These are phyloP conservation scores for Angomonas desouzai DNA, from an alignment of 208 protist genomes.

Conservation along the genomic window DNA sequence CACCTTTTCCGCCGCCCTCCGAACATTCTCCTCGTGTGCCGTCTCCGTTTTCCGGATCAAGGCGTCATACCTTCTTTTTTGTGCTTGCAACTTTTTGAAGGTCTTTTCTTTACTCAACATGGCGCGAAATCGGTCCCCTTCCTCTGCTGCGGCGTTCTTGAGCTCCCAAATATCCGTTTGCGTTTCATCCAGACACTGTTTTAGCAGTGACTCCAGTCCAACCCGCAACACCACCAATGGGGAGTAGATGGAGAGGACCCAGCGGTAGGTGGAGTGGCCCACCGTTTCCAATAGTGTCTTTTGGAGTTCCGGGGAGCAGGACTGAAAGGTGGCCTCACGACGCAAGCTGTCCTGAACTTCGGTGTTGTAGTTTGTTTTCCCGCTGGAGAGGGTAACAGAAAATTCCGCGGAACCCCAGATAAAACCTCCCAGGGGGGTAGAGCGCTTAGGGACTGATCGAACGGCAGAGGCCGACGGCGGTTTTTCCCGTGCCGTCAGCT, in stretches of 20 bases:
- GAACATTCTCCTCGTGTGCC: constrained; percentile 35
- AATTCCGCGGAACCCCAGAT: constrained; percentile 79
- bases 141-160: constrained; percentile 33
- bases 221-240: constrained; percentile 71
- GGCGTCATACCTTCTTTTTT: constrained; percentile 52
- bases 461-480: not conserved
- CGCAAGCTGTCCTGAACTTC: constrained; percentile 26
- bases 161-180: constrained; percentile 48
- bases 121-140: constrained; percentile 20
- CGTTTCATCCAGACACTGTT: constrained; percentile 66
- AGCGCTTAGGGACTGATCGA: not conserved
- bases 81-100: constrained; percentile 47
- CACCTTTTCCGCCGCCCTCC: constrained; percentile 44
- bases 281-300: constrained; percentile 49
- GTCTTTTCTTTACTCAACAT: constrained; percentile 42
- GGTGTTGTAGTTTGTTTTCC: constrained; percentile 43
- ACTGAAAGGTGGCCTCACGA: constrained; percentile 26
- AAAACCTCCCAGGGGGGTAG: constrained; percentile 60
- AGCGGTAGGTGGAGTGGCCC: constrained; percentile 50
- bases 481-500: constrained; percentile 18
- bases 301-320: constrained; percentile 47
- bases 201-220: constrained; percentile 52
- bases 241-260: constrained; percentile 55
- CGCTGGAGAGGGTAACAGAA: constrained; percentile 68
- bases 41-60: constrained; percentile 34